phyloP scores from a whole-genome alignment of 2,329 filamentous ascomycete species.

The Gremmenia infestans region DNA sequence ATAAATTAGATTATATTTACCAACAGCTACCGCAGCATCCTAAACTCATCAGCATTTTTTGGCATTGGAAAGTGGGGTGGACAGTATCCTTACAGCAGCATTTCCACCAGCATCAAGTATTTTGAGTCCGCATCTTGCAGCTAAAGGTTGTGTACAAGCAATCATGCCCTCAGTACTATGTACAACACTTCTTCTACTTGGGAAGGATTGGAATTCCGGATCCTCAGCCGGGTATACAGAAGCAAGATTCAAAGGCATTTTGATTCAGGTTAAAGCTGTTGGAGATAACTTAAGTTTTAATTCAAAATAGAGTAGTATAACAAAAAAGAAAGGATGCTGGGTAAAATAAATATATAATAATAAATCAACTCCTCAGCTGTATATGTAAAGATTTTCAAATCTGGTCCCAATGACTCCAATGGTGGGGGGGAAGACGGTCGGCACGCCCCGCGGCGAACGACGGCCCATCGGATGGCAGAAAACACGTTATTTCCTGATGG shows the following conservation, averaged over 20 bases:
- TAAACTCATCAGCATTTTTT: constrained; percentile 33
- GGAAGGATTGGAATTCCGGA: constrained; percentile 55
- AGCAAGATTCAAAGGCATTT: constrained; percentile 30
- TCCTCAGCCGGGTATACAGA: constrained; percentile 28
- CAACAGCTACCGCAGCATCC: constrained; percentile 95
- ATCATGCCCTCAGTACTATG: constrained; percentile 92
- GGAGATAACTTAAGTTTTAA: not conserved
- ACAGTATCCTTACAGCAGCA: constrained; percentile 63
- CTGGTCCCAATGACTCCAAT: not conserved
- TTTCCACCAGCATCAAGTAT: constrained; percentile 87
- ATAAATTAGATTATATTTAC: constrained; percentile 48
- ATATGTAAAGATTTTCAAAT: not conserved
- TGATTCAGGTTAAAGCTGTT: not conserved
- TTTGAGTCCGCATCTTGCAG: constrained; percentile 79
- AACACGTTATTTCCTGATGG: not conserved
- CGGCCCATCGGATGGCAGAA: not conserved
- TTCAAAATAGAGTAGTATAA: too few species aligned
- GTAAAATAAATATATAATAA: not conserved
- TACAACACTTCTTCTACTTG: constrained; percentile 83
- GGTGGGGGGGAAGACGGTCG: not conserved
- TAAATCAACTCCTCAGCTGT: too few species aligned
- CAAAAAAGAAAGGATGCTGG: too few species aligned
- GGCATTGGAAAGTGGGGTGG: constrained; percentile 12
- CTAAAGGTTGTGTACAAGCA: constrained; percentile 82
- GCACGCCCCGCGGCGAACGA: not conserved